Base-by-base conservation (phyloP, 2,329 filamentous ascomycete species). In the Colletotrichum lini region DNA sequence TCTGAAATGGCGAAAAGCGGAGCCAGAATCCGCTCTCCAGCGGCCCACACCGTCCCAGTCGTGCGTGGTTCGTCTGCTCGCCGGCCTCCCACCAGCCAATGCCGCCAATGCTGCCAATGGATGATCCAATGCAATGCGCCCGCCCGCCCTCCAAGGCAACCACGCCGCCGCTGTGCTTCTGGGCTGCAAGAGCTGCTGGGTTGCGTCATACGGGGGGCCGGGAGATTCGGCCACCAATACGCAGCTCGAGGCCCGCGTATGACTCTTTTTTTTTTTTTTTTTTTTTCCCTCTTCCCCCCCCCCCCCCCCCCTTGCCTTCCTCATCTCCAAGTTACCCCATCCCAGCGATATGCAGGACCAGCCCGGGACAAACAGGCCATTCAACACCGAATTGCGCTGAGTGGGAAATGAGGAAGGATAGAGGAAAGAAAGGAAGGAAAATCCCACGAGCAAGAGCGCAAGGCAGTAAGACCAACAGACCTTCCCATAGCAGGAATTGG, bases 121-220 rank as follows among this genome's bases (percentile, higher is more conserved):
- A 35, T 44, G 54, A 26, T 9, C 40, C 54, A 44, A 58, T 15
- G 54, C 38, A 58, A 58, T 26, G 30, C 10, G 52, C 18, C 61
- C 53, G 62, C 47, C 56, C 53, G 45, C 30, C 30, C 52, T 12
- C 30, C 52, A 54, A 65, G 59, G 65, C 58, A 65, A 54, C 53
- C 47, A 40, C 65, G 44, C 53, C 53, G 65, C 49, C 16, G 30
- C 58, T 18, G 30, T 61, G 44, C 58, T 50, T 50, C 44, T 70
- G 65, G 30, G 53, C 52, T 59, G 65, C 65, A 47, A 66, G 35
- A 44, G 38, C 44, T 69, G 65, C 23, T 57, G 26, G 21, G 38
- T 72, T 70, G 70, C 70, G 70, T 72, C 70, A 70, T 72, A 52
- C 65, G 30, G 40, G 45, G 45, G 42, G 35, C 66, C 68, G 70